A percentile compares a stretch with the other conserved stretches of the same genome.
phyloP scores from a whole-genome alignment of 805 yeast species.

The Candida koratica region DNA sequence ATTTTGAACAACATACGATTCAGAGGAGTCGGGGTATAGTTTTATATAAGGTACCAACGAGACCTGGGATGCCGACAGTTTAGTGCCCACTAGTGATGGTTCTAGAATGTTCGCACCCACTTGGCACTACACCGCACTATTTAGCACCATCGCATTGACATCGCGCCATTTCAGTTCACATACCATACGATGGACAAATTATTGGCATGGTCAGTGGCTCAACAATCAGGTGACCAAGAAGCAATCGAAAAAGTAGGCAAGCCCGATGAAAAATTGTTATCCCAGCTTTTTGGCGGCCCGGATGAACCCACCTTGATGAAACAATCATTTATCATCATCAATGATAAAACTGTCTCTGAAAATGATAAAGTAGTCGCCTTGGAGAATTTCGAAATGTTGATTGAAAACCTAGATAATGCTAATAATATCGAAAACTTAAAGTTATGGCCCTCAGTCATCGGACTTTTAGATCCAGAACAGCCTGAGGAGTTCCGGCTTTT shows the following conservation, averaged over 20 bases:
- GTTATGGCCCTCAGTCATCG: conserved; percentile 73
- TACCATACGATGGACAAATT: conserved; percentile 72
- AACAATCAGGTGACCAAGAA: conserved; percentile 67
- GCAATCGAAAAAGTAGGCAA: conserved; percentile 59
- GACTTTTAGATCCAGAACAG: conserved; percentile 41
- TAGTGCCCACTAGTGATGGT: too few relatives aligned
- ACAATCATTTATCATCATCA: conserved; percentile 61
- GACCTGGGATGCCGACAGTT: too few relatives aligned
- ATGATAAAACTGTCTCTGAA: conserved; percentile 52
- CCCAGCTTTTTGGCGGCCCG: conserved; percentile 71
- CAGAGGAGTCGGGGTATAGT: too few relatives aligned
- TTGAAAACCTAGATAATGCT: conserved; percentile 92
- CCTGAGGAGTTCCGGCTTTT: conserved; percentile 41
- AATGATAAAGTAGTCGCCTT: conserved; percentile 72
- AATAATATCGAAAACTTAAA: conserved; percentile 81
- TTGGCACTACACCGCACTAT: too few relatives aligned
- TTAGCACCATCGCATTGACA: too few relatives aligned
- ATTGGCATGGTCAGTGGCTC: conserved; percentile 86
- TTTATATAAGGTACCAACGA: too few relatives aligned
- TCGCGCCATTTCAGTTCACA: too few relatives aligned
- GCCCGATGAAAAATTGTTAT: conserved; percentile 76
- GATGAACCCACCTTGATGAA: conserved; percentile 91
- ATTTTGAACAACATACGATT: too few relatives aligned
- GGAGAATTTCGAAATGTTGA: conserved; percentile 89
- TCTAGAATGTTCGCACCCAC: too few relatives aligned